Evolutionary conservation across 306 rosid species (phyloP).

Genomic region (Vicia sativa): DNA sequence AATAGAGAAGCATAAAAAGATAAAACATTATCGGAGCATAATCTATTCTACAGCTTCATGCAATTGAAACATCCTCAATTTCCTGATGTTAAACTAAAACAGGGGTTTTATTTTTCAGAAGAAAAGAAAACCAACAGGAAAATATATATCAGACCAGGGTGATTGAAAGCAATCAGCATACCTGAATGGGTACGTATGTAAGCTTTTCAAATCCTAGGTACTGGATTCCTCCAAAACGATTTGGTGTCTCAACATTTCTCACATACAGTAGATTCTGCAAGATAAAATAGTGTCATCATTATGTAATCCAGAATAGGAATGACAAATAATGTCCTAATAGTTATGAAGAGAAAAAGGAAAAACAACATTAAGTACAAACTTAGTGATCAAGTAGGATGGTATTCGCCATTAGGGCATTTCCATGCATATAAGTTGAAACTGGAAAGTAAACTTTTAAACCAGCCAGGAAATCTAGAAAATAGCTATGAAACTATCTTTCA

Average conservation of each 20-base stretch:
- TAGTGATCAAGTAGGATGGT: conserved; percentile 16
- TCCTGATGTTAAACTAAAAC: conserved; percentile 19
- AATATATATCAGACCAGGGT: not conserved
- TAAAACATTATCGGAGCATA: conserved; percentile 1
- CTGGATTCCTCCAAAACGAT: conserved; percentile 78
- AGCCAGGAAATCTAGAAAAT: conserved; percentile 11
- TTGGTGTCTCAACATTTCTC: conserved; percentile 65
- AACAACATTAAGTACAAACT: conserved; percentile 2
- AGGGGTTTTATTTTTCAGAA: not conserved
- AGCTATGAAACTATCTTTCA: conserved; percentile 12
- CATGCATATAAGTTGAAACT: conserved; percentile 27
- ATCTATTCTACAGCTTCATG: conserved; percentile 16
- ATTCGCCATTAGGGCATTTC: conserved; percentile 7
- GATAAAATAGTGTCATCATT: conserved; percentile 39
- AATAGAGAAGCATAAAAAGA: conserved; percentile 26
- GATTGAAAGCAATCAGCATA: conserved; percentile 37
- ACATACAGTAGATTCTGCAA: conserved; percentile 85
- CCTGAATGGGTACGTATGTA: conserved; percentile 92
- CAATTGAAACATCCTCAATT: conserved; percentile 30
- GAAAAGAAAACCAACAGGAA: not conserved
- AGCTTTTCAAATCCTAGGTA: conserved; percentile 93
- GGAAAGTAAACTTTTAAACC: conserved; percentile 19
- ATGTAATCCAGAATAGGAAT: conserved; percentile 20
- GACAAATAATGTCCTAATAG: conserved; percentile 27
- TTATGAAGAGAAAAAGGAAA: conserved; percentile 10